phyloP scores from a whole-genome alignment of 2,329 filamentous ascomycete genomes.

The Tolypocladium ophioglossoides region DNA sequence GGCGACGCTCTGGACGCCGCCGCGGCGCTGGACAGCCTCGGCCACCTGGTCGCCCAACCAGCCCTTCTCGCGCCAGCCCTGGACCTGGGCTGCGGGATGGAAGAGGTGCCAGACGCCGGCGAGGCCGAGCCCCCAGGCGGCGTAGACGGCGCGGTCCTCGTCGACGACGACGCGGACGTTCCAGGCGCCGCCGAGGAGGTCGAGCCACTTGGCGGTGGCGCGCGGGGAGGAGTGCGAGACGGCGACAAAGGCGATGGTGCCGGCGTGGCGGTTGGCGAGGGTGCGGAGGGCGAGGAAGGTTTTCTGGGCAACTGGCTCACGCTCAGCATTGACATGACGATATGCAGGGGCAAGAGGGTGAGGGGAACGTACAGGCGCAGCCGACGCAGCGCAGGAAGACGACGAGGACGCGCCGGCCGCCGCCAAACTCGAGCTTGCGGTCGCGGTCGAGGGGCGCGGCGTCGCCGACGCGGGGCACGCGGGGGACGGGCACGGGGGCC shows the following conservation, averaged over 20 bases:
- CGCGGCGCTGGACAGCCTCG: conserved; percentile 28
- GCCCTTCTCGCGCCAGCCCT: conserved; percentile 43
- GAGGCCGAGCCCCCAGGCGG: conserved; percentile 47
- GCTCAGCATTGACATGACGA: not conserved
- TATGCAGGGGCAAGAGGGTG: conserved; percentile 25
- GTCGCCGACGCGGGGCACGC: conserved; percentile 36
- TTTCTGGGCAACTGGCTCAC: conserved; percentile 39
- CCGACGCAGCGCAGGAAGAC: conserved; percentile 45
- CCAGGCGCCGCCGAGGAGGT: conserved; percentile 47
- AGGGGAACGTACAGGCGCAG: conserved; percentile 37
- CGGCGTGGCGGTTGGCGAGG: conserved; percentile 39
- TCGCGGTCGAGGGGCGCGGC: conserved; percentile 36
- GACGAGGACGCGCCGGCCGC: conserved; percentile 33
- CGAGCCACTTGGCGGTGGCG: conserved; percentile 47
- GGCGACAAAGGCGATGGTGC: conserved; percentile 42
- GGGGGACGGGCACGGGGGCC: conserved; percentile 34
- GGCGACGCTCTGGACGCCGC: conserved; percentile 14
- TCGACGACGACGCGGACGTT: conserved; percentile 42
- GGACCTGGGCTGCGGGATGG: conserved; percentile 40
- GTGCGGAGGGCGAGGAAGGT: conserved; percentile 45
- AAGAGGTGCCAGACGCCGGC: conserved; percentile 40
- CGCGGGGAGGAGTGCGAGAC: conserved; percentile 47
- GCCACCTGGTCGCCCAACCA: conserved; percentile 43
- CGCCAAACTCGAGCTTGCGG: conserved; percentile 29
- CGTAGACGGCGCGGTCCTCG: conserved; percentile 45